Conservation (phyloP, 2,329 filamentous ascomycete genomes). For the Fusarium pseudoanthophilum region DNA sequence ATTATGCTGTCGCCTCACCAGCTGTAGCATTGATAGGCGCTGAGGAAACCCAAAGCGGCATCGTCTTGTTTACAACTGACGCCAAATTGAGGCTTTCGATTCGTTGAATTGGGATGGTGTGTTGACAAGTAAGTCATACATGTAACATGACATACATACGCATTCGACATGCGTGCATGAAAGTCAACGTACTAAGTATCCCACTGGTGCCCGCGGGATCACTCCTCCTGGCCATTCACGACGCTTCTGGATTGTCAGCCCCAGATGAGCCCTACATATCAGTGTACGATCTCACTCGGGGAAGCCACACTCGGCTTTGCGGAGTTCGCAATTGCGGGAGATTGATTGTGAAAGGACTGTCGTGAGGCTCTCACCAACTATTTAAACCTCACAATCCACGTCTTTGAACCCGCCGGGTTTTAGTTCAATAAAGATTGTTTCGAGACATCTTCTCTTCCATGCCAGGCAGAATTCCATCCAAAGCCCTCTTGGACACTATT, state of each 20-base stretch:
- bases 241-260: background rate
- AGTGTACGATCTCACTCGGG: conserved; percentile 2
- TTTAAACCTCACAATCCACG: conserved; percentile 4
- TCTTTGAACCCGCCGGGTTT: background rate
- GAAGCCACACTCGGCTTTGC: conserved; percentile 22
- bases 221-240: conserved; percentile 11
- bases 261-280: background rate
- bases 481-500: background rate
- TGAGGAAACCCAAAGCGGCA: conserved; percentile 13
- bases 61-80: conserved; percentile 28
- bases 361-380: conserved; percentile 14
- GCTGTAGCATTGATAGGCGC: conserved; percentile 20
- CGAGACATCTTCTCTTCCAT: background rate
- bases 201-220: conserved; percentile 1
- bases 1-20: conserved; percentile 26
- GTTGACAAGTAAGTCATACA: conserved; percentile 33
- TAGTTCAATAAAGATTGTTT: background rate
- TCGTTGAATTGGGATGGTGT: conserved; percentile 3
- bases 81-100: conserved; percentile 16
- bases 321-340: conserved; percentile 33
- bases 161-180: conserved; percentile 8
- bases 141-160: conserved; percentile 32
- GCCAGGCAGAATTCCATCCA: background rate
- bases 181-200: background rate
- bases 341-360: background rate